These are phyloP conservation scores for Oehlia diaphana DNA, from an alignment of 192 early-diverging fungal genomes.

Conservation along the genomic window DNA sequence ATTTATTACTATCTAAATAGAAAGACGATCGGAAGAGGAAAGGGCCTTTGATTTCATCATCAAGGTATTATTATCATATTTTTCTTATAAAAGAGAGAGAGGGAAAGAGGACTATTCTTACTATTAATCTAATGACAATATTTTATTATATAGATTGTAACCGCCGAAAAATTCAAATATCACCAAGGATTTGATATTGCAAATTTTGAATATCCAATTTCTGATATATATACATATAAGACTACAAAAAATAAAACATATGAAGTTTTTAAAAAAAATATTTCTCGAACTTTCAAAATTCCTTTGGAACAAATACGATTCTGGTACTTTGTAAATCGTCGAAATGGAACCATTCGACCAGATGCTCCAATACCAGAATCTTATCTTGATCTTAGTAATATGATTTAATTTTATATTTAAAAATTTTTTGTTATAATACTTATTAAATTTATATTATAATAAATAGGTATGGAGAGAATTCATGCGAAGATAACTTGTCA, in stretches of 20 bases:
- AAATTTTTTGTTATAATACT: background rate
- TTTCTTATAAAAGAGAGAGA: too few relatives aligned
- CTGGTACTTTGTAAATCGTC: slow-evolving; percentile 85
- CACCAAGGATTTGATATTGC: slow-evolving; percentile 89
- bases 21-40: slow-evolving; percentile 66
- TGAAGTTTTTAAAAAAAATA: slow-evolving; percentile 50
- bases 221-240: slow-evolving; percentile 35
- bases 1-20: background rate
- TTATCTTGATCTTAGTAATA: slow-evolving; percentile 49
- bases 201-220: slow-evolving; percentile 59
- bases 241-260: slow-evolving; percentile 60
- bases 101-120: too few relatives aligned
- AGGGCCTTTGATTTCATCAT: slow-evolving; percentile 53
- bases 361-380: slow-evolving; percentile 64
- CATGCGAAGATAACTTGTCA: slow-evolving; percentile 38
- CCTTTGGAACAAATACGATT: slow-evolving; percentile 63
- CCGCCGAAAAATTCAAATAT: slow-evolving; percentile 63
- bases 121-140: too few relatives aligned
- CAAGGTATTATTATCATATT: slow-evolving; percentile 38
- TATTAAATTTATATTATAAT: background rate
- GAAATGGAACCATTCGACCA: slow-evolving; percentile 90
- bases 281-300: slow-evolving; percentile 50
- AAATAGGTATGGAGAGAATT: slow-evolving; percentile 42
- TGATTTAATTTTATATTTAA: background rate
- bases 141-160: slow-evolving; percentile 49